Conservation (phyloP, 2,329 filamentous ascomycete genomes). For the Dactylella cylindrospora region DNA sequence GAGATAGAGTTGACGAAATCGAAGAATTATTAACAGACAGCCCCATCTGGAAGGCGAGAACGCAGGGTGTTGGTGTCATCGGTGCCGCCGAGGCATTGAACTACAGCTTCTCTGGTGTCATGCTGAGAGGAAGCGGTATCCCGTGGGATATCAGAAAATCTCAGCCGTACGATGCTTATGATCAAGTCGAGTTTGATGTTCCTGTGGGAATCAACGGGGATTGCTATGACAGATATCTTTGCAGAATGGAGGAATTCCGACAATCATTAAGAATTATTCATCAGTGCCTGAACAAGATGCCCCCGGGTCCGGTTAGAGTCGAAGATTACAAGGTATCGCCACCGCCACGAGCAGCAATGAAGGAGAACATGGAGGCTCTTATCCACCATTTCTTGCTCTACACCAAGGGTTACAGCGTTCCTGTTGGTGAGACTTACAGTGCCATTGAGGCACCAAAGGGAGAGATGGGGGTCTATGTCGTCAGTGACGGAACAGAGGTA, state of each 20-base stretch:
- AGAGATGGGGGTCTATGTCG: constrained; percentile 97
- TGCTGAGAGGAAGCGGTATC: constrained; percentile 94
- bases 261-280: constrained; percentile 97
- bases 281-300: constrained; percentile 99
- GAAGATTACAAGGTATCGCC: constrained; percentile 99
- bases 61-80: constrained; percentile 88
- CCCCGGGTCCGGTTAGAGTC: constrained; percentile 85
- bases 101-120: constrained; percentile 93
- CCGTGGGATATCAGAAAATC: constrained; percentile 97
- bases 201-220: constrained; percentile 95
- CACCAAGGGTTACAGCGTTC: constrained; percentile 97
- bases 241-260: constrained; percentile 99
- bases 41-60: constrained; percentile 96
- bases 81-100: constrained; percentile 92
- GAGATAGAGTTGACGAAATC: constrained; percentile 96
- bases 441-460: constrained; percentile 99
- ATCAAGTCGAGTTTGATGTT: constrained; percentile 96
- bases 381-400: constrained; percentile 99
- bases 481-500: constrained; percentile 86
- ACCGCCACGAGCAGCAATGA: constrained; percentile 95
- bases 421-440: constrained; percentile 95
- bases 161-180: constrained; percentile 95
- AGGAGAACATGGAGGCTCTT: constrained; percentile 99
- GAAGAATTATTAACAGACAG: constrained; percentile 99
- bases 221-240: constrained; percentile 98